Evolutionary conservation across 1,139 yeast species (phyloP).

Genomic region (Suhomyces terraborum): DNA sequence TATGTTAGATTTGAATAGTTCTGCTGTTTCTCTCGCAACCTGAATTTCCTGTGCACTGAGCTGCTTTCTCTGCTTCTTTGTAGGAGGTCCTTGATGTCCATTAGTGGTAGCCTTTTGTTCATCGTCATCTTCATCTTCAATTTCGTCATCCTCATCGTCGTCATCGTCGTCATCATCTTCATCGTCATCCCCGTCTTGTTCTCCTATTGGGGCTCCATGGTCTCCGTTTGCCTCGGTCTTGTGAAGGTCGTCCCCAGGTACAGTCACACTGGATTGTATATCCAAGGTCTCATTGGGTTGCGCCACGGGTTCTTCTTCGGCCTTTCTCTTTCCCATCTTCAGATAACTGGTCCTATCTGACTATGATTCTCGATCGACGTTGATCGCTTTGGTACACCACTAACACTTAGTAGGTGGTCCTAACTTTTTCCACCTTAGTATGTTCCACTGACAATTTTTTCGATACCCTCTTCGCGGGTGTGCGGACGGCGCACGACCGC

Average conservation of each 20-base stretch:
- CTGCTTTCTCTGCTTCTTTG: constrained; percentile 43
- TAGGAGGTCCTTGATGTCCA: constrained; percentile 19
- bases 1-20: constrained; percentile 87
- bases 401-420: constrained; percentile 8
- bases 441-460: constrained; percentile 11
- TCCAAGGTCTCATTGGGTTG: constrained; percentile 4
- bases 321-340: constrained; percentile 37
- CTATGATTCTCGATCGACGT: not conserved
- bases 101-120: constrained; percentile 14
- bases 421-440: constrained; percentile 2
- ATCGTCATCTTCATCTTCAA: constrained; percentile 19
- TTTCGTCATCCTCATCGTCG: constrained; percentile 17
- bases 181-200: constrained; percentile 1
- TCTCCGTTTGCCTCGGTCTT: constrained; percentile 3
- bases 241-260: not conserved
- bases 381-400: constrained; percentile 3
- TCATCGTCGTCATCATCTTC: constrained; percentile 19
- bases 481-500: constrained; percentile 7
- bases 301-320: constrained; percentile 17
- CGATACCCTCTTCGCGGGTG: constrained; percentile 12
- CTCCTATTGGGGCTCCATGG: not conserved
- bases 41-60: constrained; percentile 84
- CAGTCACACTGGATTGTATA: not conserved
- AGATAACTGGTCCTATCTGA: not conserved
- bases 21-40: constrained; percentile 90